These are phyloP conservation scores for Solanum chiquidenum DNA, from an alignment of 257 asterid species.

Conservation along the genomic window DNA sequence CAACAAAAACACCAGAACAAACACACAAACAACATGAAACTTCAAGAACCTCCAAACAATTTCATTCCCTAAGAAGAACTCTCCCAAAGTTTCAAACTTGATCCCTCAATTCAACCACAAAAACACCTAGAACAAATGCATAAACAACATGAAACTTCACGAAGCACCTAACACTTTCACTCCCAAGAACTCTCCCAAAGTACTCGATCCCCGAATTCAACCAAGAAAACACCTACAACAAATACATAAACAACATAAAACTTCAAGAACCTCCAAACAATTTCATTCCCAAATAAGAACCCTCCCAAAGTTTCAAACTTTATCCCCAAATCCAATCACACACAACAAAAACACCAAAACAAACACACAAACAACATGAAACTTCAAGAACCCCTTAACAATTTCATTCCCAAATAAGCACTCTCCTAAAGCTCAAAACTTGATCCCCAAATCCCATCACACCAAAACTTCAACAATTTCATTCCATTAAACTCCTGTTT, in stretches of 20 bases:
- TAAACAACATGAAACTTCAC: not conserved
- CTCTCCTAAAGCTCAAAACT: not conserved
- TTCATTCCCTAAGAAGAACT: not conserved
- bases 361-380: not conserved
- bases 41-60: not conserved
- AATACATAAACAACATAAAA: not conserved
- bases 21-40: not conserved
- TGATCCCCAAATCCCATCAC: not conserved
- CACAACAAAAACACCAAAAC: not conserved
- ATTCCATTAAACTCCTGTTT: not conserved
- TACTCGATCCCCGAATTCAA: not conserved
- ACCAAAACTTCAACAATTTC: not conserved
- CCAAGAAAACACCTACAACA: not conserved
- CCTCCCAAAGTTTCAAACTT: not conserved
- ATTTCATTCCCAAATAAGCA: not conserved
- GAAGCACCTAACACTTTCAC: not conserved
- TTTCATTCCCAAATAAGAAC: not conserved
- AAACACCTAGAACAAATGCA: not conserved
- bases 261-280: not conserved
- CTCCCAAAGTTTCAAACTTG: not conserved
- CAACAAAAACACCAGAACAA: not conserved
- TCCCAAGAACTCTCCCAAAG: not conserved
- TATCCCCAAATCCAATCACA: not conserved
- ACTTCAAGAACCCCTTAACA: not conserved
- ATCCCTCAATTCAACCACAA: not conserved